These are phyloP conservation scores for Allantophomopsis lycopodina DNA, from an alignment of 2,329 filamentous ascomycete species.

Conservation along the genomic window DNA sequence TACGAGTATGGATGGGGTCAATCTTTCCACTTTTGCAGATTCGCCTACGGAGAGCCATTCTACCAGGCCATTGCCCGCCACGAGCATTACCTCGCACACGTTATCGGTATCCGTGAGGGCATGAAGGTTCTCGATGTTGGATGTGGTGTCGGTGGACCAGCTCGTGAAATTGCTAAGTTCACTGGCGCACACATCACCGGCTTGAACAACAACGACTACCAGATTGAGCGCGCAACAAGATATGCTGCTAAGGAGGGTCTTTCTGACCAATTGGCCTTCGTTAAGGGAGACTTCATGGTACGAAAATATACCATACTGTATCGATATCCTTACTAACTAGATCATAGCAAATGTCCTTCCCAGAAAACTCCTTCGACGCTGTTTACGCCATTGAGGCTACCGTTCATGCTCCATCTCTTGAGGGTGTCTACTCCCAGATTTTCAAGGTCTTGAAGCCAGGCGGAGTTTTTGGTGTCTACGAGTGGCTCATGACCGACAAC, in stretches of 20 bases:
- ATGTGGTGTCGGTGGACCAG: slow-evolving; percentile 91
- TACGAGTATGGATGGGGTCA: slow-evolving; percentile 97
- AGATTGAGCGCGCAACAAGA: slow-evolving; percentile 81
- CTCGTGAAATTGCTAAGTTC: slow-evolving; percentile 93
- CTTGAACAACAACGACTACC: slow-evolving; percentile 98
- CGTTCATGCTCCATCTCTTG: slow-evolving; percentile 80
- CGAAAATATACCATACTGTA: slow-evolving; percentile 4
- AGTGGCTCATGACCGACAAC: slow-evolving; percentile 96
- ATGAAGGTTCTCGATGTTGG: slow-evolving; percentile 93
- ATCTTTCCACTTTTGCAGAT: slow-evolving; percentile 96
- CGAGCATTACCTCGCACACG: slow-evolving; percentile 91
- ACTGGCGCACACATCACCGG: slow-evolving; percentile 79
- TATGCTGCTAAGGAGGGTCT: slow-evolving; percentile 77
- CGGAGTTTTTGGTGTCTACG: slow-evolving; percentile 91
- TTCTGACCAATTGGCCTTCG: slow-evolving; percentile 65
- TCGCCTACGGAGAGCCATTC: slow-evolving; percentile 76
- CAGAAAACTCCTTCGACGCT: slow-evolving; percentile 82
- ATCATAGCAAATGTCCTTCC: slow-evolving; percentile 77
- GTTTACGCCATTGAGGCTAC: slow-evolving; percentile 97
- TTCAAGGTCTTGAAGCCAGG: slow-evolving; percentile 92
- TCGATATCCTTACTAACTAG: background rate
- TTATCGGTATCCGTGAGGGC: slow-evolving; percentile 71
- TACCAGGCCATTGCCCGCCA: slow-evolving; percentile 86
- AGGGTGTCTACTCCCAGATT: slow-evolving; percentile 89
- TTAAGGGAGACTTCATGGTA: slow-evolving; percentile 95